Evolutionary conservation across 257 asterid genomes (phyloP), one percentile per base, ranked within the genome.

Genomic region (Parsonsia alboflavescens): DNA sequence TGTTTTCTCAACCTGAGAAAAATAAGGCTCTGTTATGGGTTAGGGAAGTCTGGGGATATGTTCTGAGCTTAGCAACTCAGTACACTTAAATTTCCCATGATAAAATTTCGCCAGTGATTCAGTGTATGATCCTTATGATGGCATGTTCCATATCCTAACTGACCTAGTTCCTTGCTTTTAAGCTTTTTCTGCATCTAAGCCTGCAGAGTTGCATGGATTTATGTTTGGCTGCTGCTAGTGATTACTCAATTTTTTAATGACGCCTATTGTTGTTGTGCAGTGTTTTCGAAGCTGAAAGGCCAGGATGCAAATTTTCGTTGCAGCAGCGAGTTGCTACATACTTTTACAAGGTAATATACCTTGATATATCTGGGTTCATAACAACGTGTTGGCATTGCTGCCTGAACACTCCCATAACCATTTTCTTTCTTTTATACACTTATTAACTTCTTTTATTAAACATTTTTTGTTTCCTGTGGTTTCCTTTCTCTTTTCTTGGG

Each of bases 251-350:
- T 48, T 54, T 74, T 4, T 36, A 58, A 76, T 58, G 70, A 61
- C 68, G 39, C 44, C 46, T 75, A 10, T 64, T 70, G 59, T 86
- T 82, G 22, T 75, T 76, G 22, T 62, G 19, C 82, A 95, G 98
- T 81, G 96, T 92, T 74, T 90, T 95, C 66, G 97, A 95, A 84
- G 97, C 96, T 75, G 96, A 89, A 86, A 88, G 96, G 79, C 97
- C 96, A 17, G 99, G 99, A 78, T 71, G 84, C 83, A 83, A 83
- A 82, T 95, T 90, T 81, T 87, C 98, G 28, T 22, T 73, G 76
- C 96, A 88, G 89, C 97, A 95, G 85, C 81, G 99, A 44, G 76
- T 90, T 73, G 97, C 96, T 6, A 84, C 99, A 5, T 95, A 82
- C 86, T 92, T 95, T 75, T 95, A 92, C 86, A 95, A 95, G 98